phyloP scores from a whole-genome alignment of 768 basidiomycete genomes.

The Lactifluus subvellereus region DNA sequence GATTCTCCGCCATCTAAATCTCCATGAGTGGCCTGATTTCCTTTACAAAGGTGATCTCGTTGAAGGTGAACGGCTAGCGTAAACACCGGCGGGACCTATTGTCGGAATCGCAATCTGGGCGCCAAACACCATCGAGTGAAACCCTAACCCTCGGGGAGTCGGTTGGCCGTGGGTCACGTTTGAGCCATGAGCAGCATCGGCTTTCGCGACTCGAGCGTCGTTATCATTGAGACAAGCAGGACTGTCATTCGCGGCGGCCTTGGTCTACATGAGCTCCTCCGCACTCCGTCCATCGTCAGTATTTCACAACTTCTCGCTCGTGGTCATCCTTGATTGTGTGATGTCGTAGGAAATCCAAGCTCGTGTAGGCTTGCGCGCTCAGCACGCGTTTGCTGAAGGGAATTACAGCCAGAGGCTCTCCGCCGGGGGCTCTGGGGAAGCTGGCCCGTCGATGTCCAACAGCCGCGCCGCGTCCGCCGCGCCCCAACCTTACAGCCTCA shows the following conservation, averaged over 20 bases:
- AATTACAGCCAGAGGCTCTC: constrained; percentile 29
- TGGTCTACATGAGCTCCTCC: constrained; percentile 76
- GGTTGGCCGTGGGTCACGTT: neutral
- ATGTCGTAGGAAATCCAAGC: constrained; percentile 63
- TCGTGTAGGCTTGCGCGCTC: constrained; percentile 63
- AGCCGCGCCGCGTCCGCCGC: constrained; percentile 45
- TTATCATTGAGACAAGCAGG: constrained; percentile 75
- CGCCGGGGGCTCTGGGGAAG: constrained; percentile 28
- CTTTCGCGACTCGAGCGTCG: constrained; percentile 75
- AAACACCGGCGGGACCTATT: neutral
- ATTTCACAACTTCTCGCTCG: neutral
- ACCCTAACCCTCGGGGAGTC: constrained; percentile 12
- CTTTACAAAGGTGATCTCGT: neutral
- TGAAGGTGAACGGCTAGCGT: no score
- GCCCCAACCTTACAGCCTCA: constrained; percentile 39
- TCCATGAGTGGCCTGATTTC: neutral
- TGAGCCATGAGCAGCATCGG: constrained; percentile 41
- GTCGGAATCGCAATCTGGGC: neutral
- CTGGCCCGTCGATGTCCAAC: constrained; percentile 38
- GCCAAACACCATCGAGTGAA: neutral
- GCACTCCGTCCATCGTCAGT: constrained; percentile 66
- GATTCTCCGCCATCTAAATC: neutral
- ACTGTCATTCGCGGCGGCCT: constrained; percentile 68
- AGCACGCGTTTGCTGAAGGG: constrained; percentile 23
- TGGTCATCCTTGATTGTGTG: constrained; percentile 7